Evolutionary conservation across 306 rosid species (phyloP).

Genomic region (Rosa rugosa): DNA sequence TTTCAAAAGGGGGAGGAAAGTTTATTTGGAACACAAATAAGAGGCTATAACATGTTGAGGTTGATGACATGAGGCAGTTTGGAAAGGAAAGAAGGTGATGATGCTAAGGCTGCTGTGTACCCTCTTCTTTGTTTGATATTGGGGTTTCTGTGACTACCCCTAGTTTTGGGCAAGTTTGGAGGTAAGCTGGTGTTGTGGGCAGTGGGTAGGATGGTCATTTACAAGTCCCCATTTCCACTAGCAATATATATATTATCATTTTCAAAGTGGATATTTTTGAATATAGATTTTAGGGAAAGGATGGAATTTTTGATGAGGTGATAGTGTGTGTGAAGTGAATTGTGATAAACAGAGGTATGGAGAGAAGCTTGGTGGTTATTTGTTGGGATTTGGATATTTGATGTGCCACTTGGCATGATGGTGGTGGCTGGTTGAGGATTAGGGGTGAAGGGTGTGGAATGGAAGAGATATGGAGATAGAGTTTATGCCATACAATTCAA

Average conservation of each 20-base stretch:
- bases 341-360: conserved; percentile 46
- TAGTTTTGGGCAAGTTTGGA: conserved; percentile 43
- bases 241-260: background rate
- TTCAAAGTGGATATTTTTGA: background rate
- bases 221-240: background rate
- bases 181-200: background rate
- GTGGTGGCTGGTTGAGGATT: conserved; percentile 71
- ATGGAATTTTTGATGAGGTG: conserved; percentile 46
- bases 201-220: conserved; percentile 43
- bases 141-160: conserved; percentile 62
- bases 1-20: background rate
- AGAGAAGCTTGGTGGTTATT: conserved; percentile 50
- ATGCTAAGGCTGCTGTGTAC: conserved; percentile 28
- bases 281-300: background rate
- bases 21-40: conserved; percentile 41
- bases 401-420: conserved; percentile 60
- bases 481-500: background rate
- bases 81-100: conserved; percentile 28
- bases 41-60: conserved; percentile 40
- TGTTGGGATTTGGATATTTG: conserved; percentile 56
- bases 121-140: conserved; percentile 17
- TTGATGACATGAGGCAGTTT: conserved; percentile 34
- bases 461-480: conserved; percentile 50
- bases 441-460: conserved; percentile 74
- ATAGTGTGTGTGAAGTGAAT: conserved; percentile 18